phyloP scores from a whole-genome alignment of 768 basidiomycete species.

The Stropharia rugosoannulata region DNA sequence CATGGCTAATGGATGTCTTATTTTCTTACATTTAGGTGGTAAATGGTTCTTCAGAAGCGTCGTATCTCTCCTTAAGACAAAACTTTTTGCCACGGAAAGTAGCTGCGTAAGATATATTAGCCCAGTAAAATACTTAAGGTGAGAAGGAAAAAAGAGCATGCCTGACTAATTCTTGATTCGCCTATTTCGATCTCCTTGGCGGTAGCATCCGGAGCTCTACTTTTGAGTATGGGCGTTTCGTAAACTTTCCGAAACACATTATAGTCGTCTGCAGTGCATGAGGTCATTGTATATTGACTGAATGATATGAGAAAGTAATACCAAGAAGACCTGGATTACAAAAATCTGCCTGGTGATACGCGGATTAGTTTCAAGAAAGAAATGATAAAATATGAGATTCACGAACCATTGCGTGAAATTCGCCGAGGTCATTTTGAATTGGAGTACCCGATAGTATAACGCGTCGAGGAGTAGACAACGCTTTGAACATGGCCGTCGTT shows the following conservation, averaged over 20 bases:
- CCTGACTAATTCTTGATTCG: slow-evolving; percentile 74
- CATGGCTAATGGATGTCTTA: neutral
- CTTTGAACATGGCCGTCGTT: slow-evolving; percentile 83
- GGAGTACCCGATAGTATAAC: slow-evolving; percentile 96
- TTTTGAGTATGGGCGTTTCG: slow-evolving; percentile 84
- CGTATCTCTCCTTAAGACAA: slow-evolving; percentile 88
- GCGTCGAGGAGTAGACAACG: slow-evolving; percentile 70
- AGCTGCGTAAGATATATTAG: slow-evolving; percentile 42
- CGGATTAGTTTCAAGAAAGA: neutral
- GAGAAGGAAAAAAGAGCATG: slow-evolving; percentile 24
- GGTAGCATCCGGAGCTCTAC: slow-evolving; percentile 76
- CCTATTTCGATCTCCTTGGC: slow-evolving; percentile 76
- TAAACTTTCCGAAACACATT: slow-evolving; percentile 76
- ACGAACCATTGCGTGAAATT: slow-evolving; percentile 94
- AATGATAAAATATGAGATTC: neutral
- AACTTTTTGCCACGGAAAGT: slow-evolving; percentile 72
- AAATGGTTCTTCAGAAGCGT: slow-evolving; percentile 78
- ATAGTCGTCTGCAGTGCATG: slow-evolving; percentile 59
- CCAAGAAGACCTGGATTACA: slow-evolving; percentile 92
- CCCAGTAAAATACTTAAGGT: neutral
- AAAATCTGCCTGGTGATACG: slow-evolving; percentile 71
- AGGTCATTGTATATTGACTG: slow-evolving; percentile 3
- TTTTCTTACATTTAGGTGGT: slow-evolving; percentile 81
- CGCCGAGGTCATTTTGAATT: slow-evolving; percentile 93
- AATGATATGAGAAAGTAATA: slow-evolving; percentile 24